Evolutionary conservation across 2,329 filamentous ascomycete genomes (phyloP).

Genomic region (Colletotrichum spinosum): DNA sequence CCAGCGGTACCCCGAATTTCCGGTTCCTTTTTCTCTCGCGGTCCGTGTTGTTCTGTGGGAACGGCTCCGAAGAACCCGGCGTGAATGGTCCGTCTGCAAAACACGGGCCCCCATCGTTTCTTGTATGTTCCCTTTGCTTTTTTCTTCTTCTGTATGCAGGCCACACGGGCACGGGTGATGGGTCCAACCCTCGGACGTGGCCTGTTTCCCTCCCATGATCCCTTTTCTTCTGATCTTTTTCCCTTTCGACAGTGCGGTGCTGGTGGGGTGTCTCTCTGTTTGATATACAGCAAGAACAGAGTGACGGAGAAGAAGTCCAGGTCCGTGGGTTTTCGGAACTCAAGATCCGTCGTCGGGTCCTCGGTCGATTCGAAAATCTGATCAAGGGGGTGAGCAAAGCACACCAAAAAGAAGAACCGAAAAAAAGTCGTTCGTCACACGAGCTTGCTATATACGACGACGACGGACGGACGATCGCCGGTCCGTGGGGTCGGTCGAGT

Average conservation of each 20-base stretch:
- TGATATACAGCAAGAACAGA: background rate
- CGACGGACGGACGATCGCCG: slow-evolving; percentile 19
- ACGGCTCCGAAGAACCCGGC: slow-evolving; percentile 19
- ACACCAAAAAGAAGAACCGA: background rate
- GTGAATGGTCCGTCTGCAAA: background rate
- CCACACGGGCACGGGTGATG: background rate
- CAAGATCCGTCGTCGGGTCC: slow-evolving; percentile 11
- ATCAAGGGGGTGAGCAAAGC: background rate
- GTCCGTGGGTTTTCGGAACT: slow-evolving; percentile 7
- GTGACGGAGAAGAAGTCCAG: background rate
- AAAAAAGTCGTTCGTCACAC: slow-evolving; percentile 7
- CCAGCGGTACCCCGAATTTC: slow-evolving; percentile 10
- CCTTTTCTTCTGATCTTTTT: background rate
- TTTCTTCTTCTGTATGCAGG: background rate
- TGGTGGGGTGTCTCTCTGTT: background rate
- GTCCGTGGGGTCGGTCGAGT: slow-evolving; percentile 19
- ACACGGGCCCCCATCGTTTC: too few relatives aligned
- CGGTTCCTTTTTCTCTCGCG: background rate
- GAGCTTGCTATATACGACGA: background rate
- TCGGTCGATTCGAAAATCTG: background rate
- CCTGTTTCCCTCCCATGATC: slow-evolving; percentile 2
- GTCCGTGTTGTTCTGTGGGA: slow-evolving; percentile 1
- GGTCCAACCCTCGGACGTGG: slow-evolving; percentile 11
- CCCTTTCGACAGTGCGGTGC: background rate
- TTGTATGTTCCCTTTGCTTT: too few relatives aligned